Conservation (phyloP, 78 protist species). For the Dictyostelium firmibasis region DNA sequence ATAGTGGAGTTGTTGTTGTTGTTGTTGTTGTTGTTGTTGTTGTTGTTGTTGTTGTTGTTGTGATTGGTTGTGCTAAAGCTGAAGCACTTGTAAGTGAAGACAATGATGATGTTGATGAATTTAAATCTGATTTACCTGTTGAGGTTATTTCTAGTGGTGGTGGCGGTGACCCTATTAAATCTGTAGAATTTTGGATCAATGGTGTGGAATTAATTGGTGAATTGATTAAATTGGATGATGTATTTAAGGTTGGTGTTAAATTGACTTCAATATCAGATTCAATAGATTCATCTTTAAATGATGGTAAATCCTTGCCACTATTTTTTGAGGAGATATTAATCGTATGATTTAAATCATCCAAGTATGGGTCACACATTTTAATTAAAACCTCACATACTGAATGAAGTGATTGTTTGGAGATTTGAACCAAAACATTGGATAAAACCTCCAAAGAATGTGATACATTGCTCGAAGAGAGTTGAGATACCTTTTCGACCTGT, state of each 20-base stretch:
- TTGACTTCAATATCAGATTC: conserved; percentile 39
- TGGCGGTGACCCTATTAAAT: neutral
- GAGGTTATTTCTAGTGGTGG: neutral
- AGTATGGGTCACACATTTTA: conserved; percentile 64
- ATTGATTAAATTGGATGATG: neutral
- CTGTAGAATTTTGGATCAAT: neutral
- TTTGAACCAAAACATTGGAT: conserved; percentile 56
- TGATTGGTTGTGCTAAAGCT: neutral
- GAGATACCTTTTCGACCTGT: conserved; percentile 48
- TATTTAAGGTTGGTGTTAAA: neutral
- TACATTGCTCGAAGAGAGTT: neutral
- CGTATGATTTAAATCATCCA: conserved; percentile 18
- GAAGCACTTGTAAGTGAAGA: neutral
- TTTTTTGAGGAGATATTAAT: neutral
- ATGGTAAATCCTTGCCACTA: conserved; percentile 31
- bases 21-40: neutral
- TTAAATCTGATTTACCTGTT: neutral
- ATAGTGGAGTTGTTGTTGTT: too few relatives aligned
- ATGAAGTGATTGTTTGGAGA: conserved; percentile 19
- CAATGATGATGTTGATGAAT: neutral
- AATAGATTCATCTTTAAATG: conserved; percentile 37
- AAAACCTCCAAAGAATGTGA: conserved; percentile 41
- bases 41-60: neutral
- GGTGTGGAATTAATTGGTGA: neutral
- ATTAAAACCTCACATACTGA: conserved; percentile 38